Evolutionary conservation across 352 stramenopile genomes (phyloP).

Genomic region (Hyaloperonospora brassicae): DNA sequence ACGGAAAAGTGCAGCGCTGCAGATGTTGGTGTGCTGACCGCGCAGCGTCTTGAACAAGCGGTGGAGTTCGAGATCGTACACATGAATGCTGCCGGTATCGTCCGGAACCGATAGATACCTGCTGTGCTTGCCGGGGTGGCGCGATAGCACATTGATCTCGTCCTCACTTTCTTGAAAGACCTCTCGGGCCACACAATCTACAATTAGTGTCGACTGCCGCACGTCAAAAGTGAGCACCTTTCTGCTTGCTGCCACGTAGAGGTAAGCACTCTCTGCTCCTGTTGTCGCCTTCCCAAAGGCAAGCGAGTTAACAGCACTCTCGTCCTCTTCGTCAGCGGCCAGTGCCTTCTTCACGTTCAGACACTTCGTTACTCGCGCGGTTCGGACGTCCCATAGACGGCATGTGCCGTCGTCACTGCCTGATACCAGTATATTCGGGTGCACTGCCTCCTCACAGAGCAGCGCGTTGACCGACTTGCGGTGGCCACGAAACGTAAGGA

Average conservation of each 20-base stretch:
- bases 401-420: slow-evolving; percentile 64
- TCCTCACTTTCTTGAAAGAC: slow-evolving; percentile 56
- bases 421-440: slow-evolving; percentile 48
- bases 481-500: slow-evolving; percentile 50
- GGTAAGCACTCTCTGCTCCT: slow-evolving; percentile 24
- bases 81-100: slow-evolving; percentile 57
- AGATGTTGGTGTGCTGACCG: slow-evolving; percentile 64
- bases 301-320: slow-evolving; percentile 58
- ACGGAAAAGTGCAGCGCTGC: slow-evolving; percentile 55
- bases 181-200: slow-evolving; percentile 44
- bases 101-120: slow-evolving; percentile 58
- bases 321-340: slow-evolving; percentile 21
- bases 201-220: slow-evolving; percentile 44
- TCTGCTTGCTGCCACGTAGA: slow-evolving; percentile 52
- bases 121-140: slow-evolving; percentile 38
- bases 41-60: slow-evolving; percentile 56
- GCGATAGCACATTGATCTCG: slow-evolving; percentile 56
- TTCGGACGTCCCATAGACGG: slow-evolving; percentile 63
- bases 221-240: slow-evolving; percentile 69
- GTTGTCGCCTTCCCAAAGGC: slow-evolving; percentile 34
- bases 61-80: slow-evolving; percentile 55
- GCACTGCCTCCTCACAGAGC: slow-evolving; percentile 43
- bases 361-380: slow-evolving; percentile 43
- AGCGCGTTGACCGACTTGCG: slow-evolving; percentile 51
- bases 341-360: slow-evolving; percentile 58